Base-by-base conservation (phyloP, 2,329 filamentous ascomycete species). In the Penicillium sp. region DNA sequence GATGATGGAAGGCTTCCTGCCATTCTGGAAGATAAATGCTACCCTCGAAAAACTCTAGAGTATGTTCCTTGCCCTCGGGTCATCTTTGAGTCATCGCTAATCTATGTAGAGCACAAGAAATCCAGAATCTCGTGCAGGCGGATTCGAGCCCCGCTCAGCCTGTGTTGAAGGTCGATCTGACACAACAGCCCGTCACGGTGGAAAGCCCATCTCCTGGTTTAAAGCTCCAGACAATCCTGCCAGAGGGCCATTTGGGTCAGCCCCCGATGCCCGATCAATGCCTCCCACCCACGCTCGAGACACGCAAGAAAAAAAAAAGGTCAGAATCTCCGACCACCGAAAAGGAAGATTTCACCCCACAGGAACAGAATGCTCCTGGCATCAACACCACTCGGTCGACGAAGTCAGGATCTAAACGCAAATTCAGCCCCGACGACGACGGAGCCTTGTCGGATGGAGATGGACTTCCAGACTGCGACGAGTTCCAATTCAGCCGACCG, bases 1-100 rank as follows among this genome's bases (percentile, higher is more conserved):
- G 69, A 72, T 29, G 69, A 72, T 33, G 73, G 72, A 33, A 75
- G 76, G 60, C 73, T 88, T 62, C 84, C 85, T 9, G 81, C 80
- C 3, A 88, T 88, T 50, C 63, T 77, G 3, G 86, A 88, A 69
- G 81, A 82, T 66, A 86, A 86, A 68, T 76, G 73, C 58, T 86
- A 80, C 63, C 84, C 84, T 22, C 75, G 84, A 61, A 70, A 74
- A 57, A 86, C 83, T 9, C 72, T 86, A 62, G 80, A 82, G 79
- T 84, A 77, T 68, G 80, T 69, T n/a, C 19, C n/a, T 16, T 22
- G 16, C 43, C 16, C 9, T 24, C n/a, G 8, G 4, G 8, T 11
- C 14, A 2, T 26, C 5, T 31, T 9, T n/a, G 35, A 35, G n/a
- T 26, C 24, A 29, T 33, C 3, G 51, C 50, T 55, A 13, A 56